These are phyloP conservation scores for Anisodus acutangulus DNA, from an alignment of 257 asterid genomes.

Conservation along the genomic window DNA sequence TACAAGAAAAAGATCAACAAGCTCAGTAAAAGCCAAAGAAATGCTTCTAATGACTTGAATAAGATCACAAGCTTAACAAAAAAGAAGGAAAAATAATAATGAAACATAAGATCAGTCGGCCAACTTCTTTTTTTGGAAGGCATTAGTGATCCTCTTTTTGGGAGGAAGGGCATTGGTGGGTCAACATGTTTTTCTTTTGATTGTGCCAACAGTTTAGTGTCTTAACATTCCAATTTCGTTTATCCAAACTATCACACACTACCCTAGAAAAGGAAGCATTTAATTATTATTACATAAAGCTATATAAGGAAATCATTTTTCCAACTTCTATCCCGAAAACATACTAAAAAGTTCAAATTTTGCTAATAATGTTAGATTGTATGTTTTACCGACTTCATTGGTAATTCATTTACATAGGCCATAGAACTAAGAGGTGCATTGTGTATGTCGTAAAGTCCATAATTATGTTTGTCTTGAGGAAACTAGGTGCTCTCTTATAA, in stretches of 20 bases:
- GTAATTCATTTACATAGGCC: not conserved
- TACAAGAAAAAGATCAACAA: conserved; percentile 25
- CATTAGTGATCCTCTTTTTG: not conserved
- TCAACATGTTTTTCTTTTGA: not conserved
- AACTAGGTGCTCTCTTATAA: not conserved
- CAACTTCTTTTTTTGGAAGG: not conserved
- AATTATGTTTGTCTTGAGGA: not conserved
- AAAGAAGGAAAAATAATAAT: not conserved
- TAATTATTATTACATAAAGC: not conserved
- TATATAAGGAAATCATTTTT: not conserved
- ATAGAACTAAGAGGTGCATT: not conserved
- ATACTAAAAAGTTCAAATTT: not conserved
- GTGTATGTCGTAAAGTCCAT: not conserved
- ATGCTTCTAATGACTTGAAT: not conserved
- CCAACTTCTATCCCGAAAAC: not conserved
- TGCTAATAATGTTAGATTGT: not conserved
- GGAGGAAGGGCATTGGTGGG: not conserved
- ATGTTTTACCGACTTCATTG: not conserved
- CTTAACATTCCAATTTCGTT: not conserved
- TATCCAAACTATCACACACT: not conserved
- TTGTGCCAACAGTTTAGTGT: not conserved
- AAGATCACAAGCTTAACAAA: not conserved
- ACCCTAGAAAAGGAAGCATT: not conserved
- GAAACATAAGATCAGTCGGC: not conserved
- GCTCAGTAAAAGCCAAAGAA: not conserved